Base-by-base conservation (phyloP, 441 rosid genomes). In the Viola pubescens region DNA sequence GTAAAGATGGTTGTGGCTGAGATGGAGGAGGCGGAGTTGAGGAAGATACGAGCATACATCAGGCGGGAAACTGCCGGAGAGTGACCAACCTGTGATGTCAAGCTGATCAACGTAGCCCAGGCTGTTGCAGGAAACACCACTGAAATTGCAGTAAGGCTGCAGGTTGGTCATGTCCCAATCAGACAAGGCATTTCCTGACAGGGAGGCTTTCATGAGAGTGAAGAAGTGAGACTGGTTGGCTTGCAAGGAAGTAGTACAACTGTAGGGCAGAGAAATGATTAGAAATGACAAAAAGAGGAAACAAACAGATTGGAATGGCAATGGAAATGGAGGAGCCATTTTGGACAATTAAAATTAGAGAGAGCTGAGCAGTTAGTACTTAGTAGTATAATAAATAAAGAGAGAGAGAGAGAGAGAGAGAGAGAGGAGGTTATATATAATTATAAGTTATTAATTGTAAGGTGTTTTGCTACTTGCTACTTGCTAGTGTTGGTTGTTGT, bases 11-110 rank as follows among this genome's bases (percentile, higher is more conserved):
- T 92, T 92, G 63, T n/a, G 74, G 65, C 85, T 63, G 38, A 92
- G 80, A 48, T 84, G 86, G 53, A 92, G 91, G 50, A 77, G 73
- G 2, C 86, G 86, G 12, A 92, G 68, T 61, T 70, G 65, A 0
- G 94, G 95, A 9, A 92, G 64, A 77, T 82, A 84, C 49, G 84
- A 78, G 75, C 95, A 92, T 47, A 92, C 58, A 19, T 52, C 77
- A 38, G 66, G 59, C 2, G 95, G 98, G 39, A 89, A 82, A 38
- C 64, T 60, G 19, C 97, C 98, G 0, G 87, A 77, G 54, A 87
- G 70, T 9, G 75, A 81, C 95, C 79, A 75, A 12, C 78, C 81
- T 2, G 81, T 48, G 5, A 89, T 52, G 72, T 92, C 88, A 68
- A 92, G 45, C 68, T 62, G 52, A 2, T 77, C 84, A 34, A 87